Base-by-base conservation (phyloP, 1,284 basidiomycete species). In the Cerrena zonata region DNA sequence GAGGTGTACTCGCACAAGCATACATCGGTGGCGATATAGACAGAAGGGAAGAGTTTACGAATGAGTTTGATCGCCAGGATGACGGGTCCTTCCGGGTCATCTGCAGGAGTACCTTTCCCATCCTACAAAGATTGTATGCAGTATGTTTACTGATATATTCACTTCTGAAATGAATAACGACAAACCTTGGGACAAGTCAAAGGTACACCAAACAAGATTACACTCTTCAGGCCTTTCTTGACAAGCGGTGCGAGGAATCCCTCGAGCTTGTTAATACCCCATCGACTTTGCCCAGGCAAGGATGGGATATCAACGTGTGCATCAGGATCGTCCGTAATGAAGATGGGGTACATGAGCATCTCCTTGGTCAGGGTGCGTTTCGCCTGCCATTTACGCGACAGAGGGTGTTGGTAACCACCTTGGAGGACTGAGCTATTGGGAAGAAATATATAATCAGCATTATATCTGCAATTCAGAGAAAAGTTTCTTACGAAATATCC, bases 1-100 rank as follows among this genome's bases (percentile, higher is more conserved):
- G 91, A 91, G 11, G 96, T 98, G 76, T 99, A 99, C 70, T 99
- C 96, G 77, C 96, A 99, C n/a, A 99, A 82, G 65, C 96, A 99
- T 24, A 99, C 96, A 64, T 99, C 96, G 62, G 84, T 84, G 0
- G 93, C 91, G 59, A 99, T 86, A 73, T 92, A 91, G 22, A 94
- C 72, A 11, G 76, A 66, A 1, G 96, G 95, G 72, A 87, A 99
- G 52, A 89, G 77, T 7, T 69, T 54, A 15, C 87, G 80, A 22
- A 99, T 76, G 50, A 83, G 83, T 60, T 82, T 79, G 61, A 98
- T 88, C 12, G 91, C 94, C 49, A 82, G 83, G 59, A 99, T 97
- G 62, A 99, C 95, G 23, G 96, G 95, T 0, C 95, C 95, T 1
- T 79, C 60, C 3, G 83, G 80, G 62, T 96, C 93, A 65, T 99